Conservation (phyloP, 2,329 filamentous ascomycete genomes). For the Colletotrichum agaves region DNA sequence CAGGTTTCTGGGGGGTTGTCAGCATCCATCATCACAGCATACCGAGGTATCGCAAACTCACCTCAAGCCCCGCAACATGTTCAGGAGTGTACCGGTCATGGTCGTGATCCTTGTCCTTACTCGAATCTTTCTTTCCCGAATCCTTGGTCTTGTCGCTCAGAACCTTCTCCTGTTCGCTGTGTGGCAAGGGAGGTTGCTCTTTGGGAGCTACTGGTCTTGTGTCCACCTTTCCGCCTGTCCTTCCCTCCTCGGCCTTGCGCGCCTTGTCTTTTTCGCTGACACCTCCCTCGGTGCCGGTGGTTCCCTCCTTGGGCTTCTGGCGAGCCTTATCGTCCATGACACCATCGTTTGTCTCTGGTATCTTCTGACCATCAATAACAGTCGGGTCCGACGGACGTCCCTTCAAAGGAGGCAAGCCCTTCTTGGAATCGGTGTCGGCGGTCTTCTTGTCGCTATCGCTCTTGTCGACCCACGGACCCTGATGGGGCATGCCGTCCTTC, state of each 20-base stretch:
- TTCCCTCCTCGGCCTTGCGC: conserved; percentile 73
- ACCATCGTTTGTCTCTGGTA: conserved; percentile 76
- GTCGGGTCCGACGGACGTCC: conserved; percentile 63
- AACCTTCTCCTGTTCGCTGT: conserved; percentile 81
- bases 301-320: conserved; percentile 81
- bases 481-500: conserved; percentile 91
- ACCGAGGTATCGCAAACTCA: conserved; percentile 48
- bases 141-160: conserved; percentile 49
- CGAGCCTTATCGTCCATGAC: conserved; percentile 93
- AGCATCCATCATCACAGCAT: not conserved
- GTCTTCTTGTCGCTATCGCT: conserved; percentile 47
- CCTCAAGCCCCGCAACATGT: conserved; percentile 66
- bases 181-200: conserved; percentile 83
- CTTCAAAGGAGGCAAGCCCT: conserved; percentile 57
- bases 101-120: conserved; percentile 56
- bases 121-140: conserved; percentile 51
- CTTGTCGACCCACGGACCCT: conserved; percentile 77
- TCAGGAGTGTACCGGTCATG: conserved; percentile 49
- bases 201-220: conserved; percentile 88
- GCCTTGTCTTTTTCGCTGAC: conserved; percentile 89
- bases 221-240: conserved; percentile 72
- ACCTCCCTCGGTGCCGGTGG: conserved; percentile 88
- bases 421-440: conserved; percentile 48
- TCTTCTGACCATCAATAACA: conserved; percentile 68
- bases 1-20: conserved; percentile 72